Base-by-base conservation (phyloP, 257 asterid species). In the Galeopsis tetrahit region DNA sequence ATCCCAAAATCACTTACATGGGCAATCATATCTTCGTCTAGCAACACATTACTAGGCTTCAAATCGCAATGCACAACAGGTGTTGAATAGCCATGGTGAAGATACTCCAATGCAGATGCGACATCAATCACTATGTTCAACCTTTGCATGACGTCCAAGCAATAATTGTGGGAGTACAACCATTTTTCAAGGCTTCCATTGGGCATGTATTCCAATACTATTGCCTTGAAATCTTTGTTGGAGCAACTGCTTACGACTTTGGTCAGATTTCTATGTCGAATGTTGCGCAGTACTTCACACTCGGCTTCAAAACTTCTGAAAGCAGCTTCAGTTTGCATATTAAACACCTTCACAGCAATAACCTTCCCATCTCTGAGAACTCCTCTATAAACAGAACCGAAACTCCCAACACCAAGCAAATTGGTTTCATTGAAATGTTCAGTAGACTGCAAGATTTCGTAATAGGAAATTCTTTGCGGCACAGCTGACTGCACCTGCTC, bases 151-250 rank as follows among this genome's bases (percentile, higher is more conserved):
- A 66, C 32, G 7, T 46, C 42, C 36, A 60, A 28, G 14, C 21
- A 68, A 59, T 68, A 38, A 9, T 75, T 48, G 17, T 75, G 38
- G 2, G 70, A 75, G 38, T 76, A 63, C 7, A 76, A 39, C 80
- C 76, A 75, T 48, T 76, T 75, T 8, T 78, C 86, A 51, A 79
- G 80, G 77, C 40, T 82, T 17, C 66, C 86, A 0, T 68, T 78
- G 10, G 86, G 79, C 83, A 82, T 78, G 31, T 71, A 82, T 51
- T 78, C 82, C 34, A 82, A 80, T 31, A 82, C 44, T 15, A 78
- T 13, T 15, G 86, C 83, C 59, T 43, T 75, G 49, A 82, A 82
- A 53, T 79, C 82, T 38, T 3, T 31, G 7, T 63, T 82, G 5
- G 83, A 75, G 21, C 86, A 82, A n/a, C 77, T 72, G 17, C 77